phyloP scores from a whole-genome alignment of 306 rosid genomes.

The Trifolium dubium region DNA sequence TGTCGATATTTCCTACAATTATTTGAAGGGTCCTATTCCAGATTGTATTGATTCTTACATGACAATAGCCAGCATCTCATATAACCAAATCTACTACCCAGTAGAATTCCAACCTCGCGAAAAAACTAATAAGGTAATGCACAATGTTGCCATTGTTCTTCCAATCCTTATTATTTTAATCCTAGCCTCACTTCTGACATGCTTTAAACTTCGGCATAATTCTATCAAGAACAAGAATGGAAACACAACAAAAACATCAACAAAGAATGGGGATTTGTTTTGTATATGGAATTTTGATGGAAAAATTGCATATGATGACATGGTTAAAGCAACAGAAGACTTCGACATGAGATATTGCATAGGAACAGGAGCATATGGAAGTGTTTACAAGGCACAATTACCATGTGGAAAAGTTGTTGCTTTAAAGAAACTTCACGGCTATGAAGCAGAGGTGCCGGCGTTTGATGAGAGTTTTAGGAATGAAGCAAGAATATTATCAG shows the following conservation, averaged over 20 bases:
- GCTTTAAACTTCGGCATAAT: not conserved
- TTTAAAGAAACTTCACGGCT: constrained; percentile 28
- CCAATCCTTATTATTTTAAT: not conserved
- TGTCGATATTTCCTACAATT: not conserved
- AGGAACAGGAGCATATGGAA: constrained; percentile 33
- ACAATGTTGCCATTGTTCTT: not conserved
- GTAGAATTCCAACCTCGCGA: too few relatives aligned
- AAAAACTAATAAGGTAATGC: not conserved
- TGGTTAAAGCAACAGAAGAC: constrained; percentile 1
- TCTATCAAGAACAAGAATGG: not conserved
- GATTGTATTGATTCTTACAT: too few relatives aligned
- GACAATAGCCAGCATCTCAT: rapidly evolving
- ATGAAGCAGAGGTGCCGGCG: not conserved
- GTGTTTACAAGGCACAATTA: constrained; percentile 27
- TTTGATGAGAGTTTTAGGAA: constrained; percentile 36
- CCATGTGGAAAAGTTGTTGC: constrained; percentile 33
- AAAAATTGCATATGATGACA: constrained; percentile 10
- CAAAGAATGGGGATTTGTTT: constrained; percentile 13
- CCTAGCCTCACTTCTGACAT: not conserved
- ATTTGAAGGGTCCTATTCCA: constrained; percentile 1
- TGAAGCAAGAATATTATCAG: constrained; percentile 26
- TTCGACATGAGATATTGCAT: constrained; percentile 23
- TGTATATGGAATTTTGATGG: constrained; percentile 33
- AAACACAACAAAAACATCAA: not conserved
- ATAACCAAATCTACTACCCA: not conserved